These are phyloP conservation scores for Zasmidium citrigriseum DNA, from an alignment of 2,329 filamentous ascomycete genomes.

Conservation along the genomic window DNA sequence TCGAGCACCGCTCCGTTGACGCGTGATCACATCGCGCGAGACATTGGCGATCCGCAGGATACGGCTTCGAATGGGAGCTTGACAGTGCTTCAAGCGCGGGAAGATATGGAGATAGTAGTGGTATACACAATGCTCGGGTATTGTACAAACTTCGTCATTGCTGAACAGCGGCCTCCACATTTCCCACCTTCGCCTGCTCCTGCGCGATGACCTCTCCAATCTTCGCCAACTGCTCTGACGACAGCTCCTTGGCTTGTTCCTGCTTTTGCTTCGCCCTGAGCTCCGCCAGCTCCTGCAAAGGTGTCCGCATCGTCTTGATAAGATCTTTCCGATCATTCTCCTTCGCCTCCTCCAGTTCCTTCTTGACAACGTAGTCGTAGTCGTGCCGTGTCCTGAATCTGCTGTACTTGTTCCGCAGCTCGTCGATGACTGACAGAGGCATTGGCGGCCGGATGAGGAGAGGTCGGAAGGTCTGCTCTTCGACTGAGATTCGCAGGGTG, in stretches of 20 bases:
- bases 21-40: no score
- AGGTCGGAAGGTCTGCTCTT: slow-evolving; percentile 75
- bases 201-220: slow-evolving; percentile 44
- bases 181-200: slow-evolving; percentile 18
- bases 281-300: slow-evolving; percentile 45
- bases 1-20: no score
- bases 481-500: slow-evolving; percentile 74
- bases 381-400: slow-evolving; percentile 81
- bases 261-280: slow-evolving; percentile 41
- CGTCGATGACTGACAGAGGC: slow-evolving; percentile 75
- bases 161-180: no score
- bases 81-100: no score
- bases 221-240: slow-evolving; percentile 41
- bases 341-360: slow-evolving; percentile 60
- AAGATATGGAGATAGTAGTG: neutral
- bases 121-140: neutral
- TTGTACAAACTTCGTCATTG: no score
- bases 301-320: slow-evolving; percentile 47
- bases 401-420: slow-evolving; percentile 81
- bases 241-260: slow-evolving; percentile 39
- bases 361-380: slow-evolving; percentile 67
- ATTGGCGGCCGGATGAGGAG: slow-evolving; percentile 76
- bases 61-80: no score
- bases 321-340: slow-evolving; percentile 46
- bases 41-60: no score